Conservation (phyloP, 2,329 filamentous ascomycete species). For the Aspergillus transmontanensis region DNA sequence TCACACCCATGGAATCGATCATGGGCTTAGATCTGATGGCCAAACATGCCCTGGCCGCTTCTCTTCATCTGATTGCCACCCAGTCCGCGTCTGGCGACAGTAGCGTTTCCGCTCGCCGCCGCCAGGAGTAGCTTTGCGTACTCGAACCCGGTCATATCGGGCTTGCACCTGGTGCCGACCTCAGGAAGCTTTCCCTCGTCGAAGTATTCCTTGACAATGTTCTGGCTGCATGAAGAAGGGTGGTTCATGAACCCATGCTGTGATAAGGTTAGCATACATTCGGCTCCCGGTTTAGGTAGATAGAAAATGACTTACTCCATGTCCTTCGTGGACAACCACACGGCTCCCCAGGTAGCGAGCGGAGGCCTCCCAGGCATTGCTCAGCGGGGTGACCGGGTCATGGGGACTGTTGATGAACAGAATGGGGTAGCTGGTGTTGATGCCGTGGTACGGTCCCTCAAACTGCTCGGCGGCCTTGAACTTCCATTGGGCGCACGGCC, state of each 20-base stretch:
- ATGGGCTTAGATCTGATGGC: too few relatives aligned
- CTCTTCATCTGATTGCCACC: too few relatives aligned
- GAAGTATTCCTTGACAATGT: constrained; percentile 6
- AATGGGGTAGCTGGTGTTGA: constrained; percentile 8
- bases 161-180: constrained; percentile 4
- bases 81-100: too few relatives aligned
- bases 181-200: constrained; percentile 5
- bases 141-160: background rate
- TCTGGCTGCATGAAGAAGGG: constrained; percentile 6
- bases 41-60: too few relatives aligned
- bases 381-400: constrained; percentile 8
- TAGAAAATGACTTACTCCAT: too few relatives aligned
- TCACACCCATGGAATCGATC: too few relatives aligned
- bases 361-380: background rate
- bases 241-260: constrained; percentile 7
- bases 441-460: constrained; percentile 1
- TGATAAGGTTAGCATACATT: too few relatives aligned
- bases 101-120: too few relatives aligned
- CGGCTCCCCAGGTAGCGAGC: constrained; percentile 1
- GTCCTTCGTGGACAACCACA: background rate
- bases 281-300: too few relatives aligned
- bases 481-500: constrained; percentile 8
- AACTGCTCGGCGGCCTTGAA: constrained; percentile 3
- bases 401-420: constrained; percentile 4
- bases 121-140: background rate